phyloP scores from a whole-genome alignment of 495 filamentous ascomycete species.

The Tuber umbilicatum region DNA sequence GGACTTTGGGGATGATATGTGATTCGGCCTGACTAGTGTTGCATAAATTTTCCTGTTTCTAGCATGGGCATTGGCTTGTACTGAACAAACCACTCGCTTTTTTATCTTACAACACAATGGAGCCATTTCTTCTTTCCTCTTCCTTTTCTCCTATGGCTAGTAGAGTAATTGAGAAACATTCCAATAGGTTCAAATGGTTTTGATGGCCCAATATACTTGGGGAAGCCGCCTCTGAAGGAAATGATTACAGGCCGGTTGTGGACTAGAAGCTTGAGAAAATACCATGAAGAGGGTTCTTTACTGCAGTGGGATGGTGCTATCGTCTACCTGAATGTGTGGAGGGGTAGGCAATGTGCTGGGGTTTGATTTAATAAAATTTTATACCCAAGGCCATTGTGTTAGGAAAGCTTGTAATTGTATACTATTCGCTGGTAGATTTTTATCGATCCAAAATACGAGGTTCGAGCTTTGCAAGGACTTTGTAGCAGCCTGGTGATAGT shows the following conservation, averaged over 20 bases:
- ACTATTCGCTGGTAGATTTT: background rate
- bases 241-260: background rate
- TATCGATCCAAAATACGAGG: background rate
- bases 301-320: background rate
- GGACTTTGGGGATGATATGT: slow-evolving; percentile 39
- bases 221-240: background rate
- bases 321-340: background rate
- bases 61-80: background rate
- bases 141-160: slow-evolving; percentile 12
- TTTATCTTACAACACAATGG: background rate
- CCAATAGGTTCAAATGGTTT: background rate
- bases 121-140: slow-evolving; percentile 11
- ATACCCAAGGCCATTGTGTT: background rate
- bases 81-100: background rate
- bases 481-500: background rate
- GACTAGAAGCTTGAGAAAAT: background rate
- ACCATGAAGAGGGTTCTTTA: background rate
- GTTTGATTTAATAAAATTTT: background rate
- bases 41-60: background rate
- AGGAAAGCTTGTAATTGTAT: background rate
- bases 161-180: background rate
- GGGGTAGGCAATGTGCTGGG: background rate
- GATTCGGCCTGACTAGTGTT: slow-evolving; percentile 5
- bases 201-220: background rate
- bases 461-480: background rate